Conservation (phyloP, 2,329 filamentous ascomycete species). For the Immersiporthe knoxdaviesiana region DNA sequence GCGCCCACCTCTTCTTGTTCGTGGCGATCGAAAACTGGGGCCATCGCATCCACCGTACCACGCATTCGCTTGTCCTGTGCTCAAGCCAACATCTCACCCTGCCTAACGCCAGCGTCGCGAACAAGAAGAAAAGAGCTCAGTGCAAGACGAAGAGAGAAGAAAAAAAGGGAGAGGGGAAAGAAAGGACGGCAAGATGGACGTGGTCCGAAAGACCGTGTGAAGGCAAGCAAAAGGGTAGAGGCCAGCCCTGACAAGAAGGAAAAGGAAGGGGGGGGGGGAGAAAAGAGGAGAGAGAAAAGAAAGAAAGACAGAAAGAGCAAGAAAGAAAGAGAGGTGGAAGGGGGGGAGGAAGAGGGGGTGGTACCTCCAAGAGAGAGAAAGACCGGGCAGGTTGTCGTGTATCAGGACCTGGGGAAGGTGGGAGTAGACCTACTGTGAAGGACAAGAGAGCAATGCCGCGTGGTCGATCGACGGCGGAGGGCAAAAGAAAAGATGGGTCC, state of each 20-base stretch:
- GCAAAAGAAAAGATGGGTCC: slow-evolving; percentile 10
- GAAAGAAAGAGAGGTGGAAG: too few species aligned
- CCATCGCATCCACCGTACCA: slow-evolving; percentile 27
- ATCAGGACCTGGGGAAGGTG: slow-evolving; percentile 21
- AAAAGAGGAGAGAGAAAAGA: not conserved
- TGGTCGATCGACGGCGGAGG: slow-evolving; percentile 11
- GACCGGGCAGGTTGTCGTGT: slow-evolving; percentile 16
- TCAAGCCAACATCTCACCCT: slow-evolving; percentile 27
- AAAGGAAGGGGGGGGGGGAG: not conserved
- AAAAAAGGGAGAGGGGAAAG: not conserved
- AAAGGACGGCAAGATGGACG: not conserved
- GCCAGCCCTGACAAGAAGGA: slow-evolving; percentile 27
- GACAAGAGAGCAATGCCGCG: slow-evolving; percentile 16
- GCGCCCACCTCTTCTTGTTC: slow-evolving; percentile 4
- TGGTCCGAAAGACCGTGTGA: slow-evolving; percentile 1
- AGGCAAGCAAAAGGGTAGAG: slow-evolving; percentile 16
- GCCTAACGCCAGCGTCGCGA: slow-evolving; percentile 28
- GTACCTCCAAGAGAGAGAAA: slow-evolving; percentile 24
- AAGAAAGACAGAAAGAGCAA: slow-evolving; percentile 5
- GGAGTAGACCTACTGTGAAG: slow-evolving; percentile 25
- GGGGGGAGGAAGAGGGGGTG: not conserved
- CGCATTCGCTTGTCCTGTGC: slow-evolving; percentile 18
- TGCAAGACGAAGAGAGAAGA: not conserved
- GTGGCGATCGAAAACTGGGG: slow-evolving; percentile 22
- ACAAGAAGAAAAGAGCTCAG: slow-evolving; percentile 3